These are phyloP conservation scores for Trichoderma erinaceum DNA, from an alignment of 495 filamentous ascomycete genomes.

Conservation along the genomic window DNA sequence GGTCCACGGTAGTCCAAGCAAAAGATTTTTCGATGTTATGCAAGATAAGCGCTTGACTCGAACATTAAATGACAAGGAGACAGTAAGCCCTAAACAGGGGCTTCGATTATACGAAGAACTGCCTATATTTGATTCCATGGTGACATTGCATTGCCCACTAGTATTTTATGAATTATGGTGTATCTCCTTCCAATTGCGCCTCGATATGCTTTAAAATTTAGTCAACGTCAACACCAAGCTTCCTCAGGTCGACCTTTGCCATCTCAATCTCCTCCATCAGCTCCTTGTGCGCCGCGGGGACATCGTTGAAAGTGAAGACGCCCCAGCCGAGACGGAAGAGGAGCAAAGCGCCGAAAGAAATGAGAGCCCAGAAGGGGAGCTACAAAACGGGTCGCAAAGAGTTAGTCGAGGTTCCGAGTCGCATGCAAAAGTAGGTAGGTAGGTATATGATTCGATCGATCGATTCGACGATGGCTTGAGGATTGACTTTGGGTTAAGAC, in stretches of 20 bases:
- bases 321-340: constrained; percentile 87
- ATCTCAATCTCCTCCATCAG: constrained; percentile 74
- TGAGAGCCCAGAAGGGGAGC: constrained; percentile 89
- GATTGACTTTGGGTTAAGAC: constrained; percentile 20
- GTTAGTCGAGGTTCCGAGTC: neutral
- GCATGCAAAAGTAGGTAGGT: neutral
- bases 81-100: neutral
- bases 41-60: neutral
- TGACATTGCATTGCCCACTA: neutral
- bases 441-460: neutral
- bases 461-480: constrained; percentile 11
- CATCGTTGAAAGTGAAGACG: constrained; percentile 93
- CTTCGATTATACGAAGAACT: neutral
- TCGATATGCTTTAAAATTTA: constrained; percentile 24
- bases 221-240: constrained; percentile 69
- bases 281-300: constrained; percentile 84
- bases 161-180: neutral
- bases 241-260: constrained; percentile 59
- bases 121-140: neutral
- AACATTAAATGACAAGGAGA: neutral
- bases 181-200: constrained; percentile 4
- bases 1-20: neutral
- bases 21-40: neutral
- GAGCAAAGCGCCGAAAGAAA: constrained; percentile 89
- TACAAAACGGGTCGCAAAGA: constrained; percentile 28